Percentiles rank a stretch among this genome's conserved stretches.
Evolutionary conservation across 768 basidiomycete species (phyloP).

Genomic region (Amylocystis lapponica): DNA sequence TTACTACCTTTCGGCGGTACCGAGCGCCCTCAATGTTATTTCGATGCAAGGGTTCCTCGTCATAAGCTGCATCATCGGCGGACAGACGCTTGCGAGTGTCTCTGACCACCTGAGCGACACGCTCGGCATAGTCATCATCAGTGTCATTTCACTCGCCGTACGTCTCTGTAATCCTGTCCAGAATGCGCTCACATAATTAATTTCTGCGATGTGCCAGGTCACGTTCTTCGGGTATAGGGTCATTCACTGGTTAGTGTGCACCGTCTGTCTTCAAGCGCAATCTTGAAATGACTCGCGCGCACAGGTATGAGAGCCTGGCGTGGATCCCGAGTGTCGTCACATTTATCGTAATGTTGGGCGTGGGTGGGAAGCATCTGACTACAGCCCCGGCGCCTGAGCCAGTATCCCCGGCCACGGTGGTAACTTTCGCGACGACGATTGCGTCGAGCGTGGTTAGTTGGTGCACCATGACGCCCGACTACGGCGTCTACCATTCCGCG

Average conservation of each 20-base stretch:
- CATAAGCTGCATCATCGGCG: constrained; percentile 43
- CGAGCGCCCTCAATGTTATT: constrained; percentile 36
- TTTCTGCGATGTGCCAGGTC: constrained; percentile 10
- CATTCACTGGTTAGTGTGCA: constrained; percentile 26
- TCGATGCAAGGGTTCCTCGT: constrained; percentile 43
- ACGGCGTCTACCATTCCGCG: constrained; percentile 39
- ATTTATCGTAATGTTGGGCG: constrained; percentile 31
- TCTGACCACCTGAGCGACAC: constrained; percentile 18
- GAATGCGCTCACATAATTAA: neutral
- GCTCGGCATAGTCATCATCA: constrained; percentile 40
- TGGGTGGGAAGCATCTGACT: constrained; percentile 29
- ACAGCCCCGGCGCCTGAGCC: constrained; percentile 16
- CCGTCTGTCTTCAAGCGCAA: neutral
- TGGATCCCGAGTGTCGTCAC: constrained; percentile 36
- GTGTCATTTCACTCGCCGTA: constrained; percentile 31
- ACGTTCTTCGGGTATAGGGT: constrained; percentile 30
- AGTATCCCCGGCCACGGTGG: constrained; percentile 26
- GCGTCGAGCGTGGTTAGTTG: constrained; percentile 37
- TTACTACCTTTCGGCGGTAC: constrained; percentile 34
- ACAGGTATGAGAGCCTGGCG: constrained; percentile 30
- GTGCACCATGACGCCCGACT: constrained; percentile 39
- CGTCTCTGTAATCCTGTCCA: neutral
- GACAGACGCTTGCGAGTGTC: constrained; percentile 39
- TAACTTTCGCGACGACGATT: constrained; percentile 40
- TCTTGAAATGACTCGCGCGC: neutral